phyloP scores from a whole-genome alignment of 2,329 filamentous ascomycete species.

The Colletotrichum phormii region DNA sequence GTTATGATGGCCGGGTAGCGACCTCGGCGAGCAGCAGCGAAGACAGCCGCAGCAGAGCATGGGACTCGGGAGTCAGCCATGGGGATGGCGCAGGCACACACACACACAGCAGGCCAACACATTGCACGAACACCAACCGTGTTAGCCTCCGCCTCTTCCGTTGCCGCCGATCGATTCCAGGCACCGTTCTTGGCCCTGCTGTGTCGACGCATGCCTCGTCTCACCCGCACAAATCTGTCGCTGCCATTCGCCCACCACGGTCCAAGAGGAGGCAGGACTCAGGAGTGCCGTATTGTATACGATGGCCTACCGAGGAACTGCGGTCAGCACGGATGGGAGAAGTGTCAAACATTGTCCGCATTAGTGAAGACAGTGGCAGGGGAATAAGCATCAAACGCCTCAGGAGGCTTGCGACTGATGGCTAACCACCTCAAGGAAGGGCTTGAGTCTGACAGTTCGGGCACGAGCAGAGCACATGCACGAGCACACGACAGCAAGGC shows the following conservation, averaged over 20 bases:
- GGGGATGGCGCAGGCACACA: background rate
- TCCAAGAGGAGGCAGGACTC: background rate
- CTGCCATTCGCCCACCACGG: background rate
- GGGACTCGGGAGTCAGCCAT: background rate
- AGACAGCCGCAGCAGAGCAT: background rate
- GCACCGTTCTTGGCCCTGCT: conserved; percentile 28
- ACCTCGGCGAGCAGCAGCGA: background rate
- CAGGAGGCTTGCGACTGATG: background rate
- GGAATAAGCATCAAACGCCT: background rate
- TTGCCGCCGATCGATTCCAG: conserved; percentile 28
- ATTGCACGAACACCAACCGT: background rate
- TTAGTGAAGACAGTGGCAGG: background rate
- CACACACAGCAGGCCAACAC: background rate
- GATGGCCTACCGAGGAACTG: background rate
- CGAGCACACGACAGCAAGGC: background rate
- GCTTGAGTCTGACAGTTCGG: background rate
- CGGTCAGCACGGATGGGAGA: background rate
- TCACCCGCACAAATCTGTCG: background rate
- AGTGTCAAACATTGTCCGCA: background rate
- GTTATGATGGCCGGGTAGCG: background rate
- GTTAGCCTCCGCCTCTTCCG: conserved; percentile 8
- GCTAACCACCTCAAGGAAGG: background rate
- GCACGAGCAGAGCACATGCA: conserved; percentile 10
- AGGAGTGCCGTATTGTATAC: background rate
- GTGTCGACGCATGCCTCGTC: conserved; percentile 17